phyloP scores from a whole-genome alignment of 495 filamentous ascomycete species.

The Lasiosphaeria ovina region DNA sequence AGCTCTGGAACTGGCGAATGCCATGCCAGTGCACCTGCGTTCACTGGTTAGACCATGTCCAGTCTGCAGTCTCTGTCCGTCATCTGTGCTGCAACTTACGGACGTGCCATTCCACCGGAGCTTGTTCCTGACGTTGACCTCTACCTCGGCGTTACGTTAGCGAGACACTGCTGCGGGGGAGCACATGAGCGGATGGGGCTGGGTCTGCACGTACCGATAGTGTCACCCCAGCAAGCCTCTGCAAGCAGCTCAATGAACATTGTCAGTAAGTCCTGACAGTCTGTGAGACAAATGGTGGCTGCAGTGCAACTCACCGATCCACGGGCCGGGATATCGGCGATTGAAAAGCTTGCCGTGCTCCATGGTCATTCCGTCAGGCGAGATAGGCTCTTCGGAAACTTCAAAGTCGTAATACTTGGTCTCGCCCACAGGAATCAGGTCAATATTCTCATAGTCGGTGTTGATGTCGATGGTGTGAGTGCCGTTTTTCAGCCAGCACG shows the following conservation, averaged over 20 bases:
- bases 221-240: conserved; percentile 20
- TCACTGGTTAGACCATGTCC: not conserved
- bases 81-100: conserved; percentile 1
- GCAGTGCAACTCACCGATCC: conserved; percentile 11
- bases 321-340: conserved; percentile 13
- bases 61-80: not conserved
- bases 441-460: conserved; percentile 16
- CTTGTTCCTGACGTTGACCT: conserved; percentile 15
- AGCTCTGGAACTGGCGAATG: conserved; percentile 31
- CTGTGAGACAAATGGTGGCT: not conserved
- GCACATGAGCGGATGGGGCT: not conserved
- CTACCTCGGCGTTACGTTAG: not conserved
- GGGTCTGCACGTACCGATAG: not conserved
- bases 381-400: conserved; percentile 16
- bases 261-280: not conserved
- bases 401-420: conserved; percentile 8
- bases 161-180: too few species aligned
- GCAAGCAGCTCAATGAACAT: not conserved
- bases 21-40: conserved; percentile 27
- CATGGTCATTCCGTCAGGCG: conserved; percentile 17
- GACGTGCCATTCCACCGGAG: conserved; percentile 19
- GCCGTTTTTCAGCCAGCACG: conserved; percentile 13
- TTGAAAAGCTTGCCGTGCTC: conserved; percentile 21
- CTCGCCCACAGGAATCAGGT: conserved; percentile 3
- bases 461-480: conserved; percentile 13